phyloP scores from a whole-genome alignment of 768 basidiomycete species.

The Lactarius sp. region DNA sequence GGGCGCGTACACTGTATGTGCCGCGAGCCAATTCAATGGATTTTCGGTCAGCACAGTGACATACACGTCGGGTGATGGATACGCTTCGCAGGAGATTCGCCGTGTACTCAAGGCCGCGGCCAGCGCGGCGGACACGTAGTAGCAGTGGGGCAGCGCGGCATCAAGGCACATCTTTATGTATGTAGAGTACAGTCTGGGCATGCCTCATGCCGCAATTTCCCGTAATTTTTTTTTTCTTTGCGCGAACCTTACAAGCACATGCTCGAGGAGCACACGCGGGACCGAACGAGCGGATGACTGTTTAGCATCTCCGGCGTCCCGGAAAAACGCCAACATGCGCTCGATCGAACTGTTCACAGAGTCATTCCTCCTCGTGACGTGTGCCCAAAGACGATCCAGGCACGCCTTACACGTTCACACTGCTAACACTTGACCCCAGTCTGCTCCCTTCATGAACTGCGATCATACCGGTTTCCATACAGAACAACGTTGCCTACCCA shows the following conservation, averaged over 20 bases:
- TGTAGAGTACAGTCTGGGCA: slow-evolving; percentile 3
- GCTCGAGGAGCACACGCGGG: slow-evolving; percentile 16
- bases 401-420: slow-evolving; percentile 18
- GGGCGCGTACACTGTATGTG: slow-evolving; percentile 99
- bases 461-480: not conserved
- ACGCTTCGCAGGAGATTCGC: slow-evolving; percentile 48
- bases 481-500: not conserved
- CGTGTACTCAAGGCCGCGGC: slow-evolving; percentile 48
- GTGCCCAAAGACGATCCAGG: slow-evolving; percentile 25
- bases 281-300: slow-evolving; percentile 4
- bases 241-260: slow-evolving; percentile 15
- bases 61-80: slow-evolving; percentile 64
- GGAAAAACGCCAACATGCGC: slow-evolving; percentile 13
- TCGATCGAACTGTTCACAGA: slow-evolving; percentile 19
- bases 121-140: slow-evolving; percentile 20
- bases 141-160: slow-evolving; percentile 4
- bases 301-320: slow-evolving; percentile 10
- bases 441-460: slow-evolving; percentile 1
- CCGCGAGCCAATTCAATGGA: slow-evolving; percentile 93
- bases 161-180: slow-evolving; percentile 9
- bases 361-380: slow-evolving; percentile 27
- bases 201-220: slow-evolving; percentile 17
- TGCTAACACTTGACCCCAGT: slow-evolving; percentile 5
- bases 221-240: slow-evolving; percentile 16
- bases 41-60: slow-evolving; percentile 76